These are phyloP conservation scores for Clitopilus passeckerianus DNA, from an alignment of 768 basidiomycete genomes.

Conservation along the genomic window DNA sequence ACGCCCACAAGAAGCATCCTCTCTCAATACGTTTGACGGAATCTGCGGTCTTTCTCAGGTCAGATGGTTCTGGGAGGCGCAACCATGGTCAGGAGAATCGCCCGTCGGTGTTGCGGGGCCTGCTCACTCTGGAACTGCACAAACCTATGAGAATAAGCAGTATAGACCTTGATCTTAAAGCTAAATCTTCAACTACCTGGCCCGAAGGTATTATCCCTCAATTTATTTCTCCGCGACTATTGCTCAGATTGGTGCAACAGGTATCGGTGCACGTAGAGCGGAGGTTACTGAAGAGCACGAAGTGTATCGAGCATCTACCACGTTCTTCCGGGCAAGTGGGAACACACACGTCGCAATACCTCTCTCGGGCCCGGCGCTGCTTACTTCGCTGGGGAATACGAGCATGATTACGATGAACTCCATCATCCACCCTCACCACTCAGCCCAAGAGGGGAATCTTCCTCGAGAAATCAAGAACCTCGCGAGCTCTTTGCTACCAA, in stretches of 20 bases:
- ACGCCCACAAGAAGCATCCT: constrained; percentile 30
- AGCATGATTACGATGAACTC: constrained; percentile 21
- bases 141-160: constrained; percentile 85
- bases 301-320: constrained; percentile 64
- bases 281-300: constrained; percentile 78
- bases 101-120: constrained; percentile 58
- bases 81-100: constrained; percentile 20
- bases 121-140: constrained; percentile 48
- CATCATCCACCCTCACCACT: constrained; percentile 7
- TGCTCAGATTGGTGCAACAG: constrained; percentile 16
- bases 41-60: constrained; percentile 65
- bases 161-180: constrained; percentile 78
- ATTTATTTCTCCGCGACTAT: neutral
- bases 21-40: constrained; percentile 64
- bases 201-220: constrained; percentile 64
- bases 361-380: constrained; percentile 46
- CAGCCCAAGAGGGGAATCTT: constrained; percentile 7
- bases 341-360: constrained; percentile 26
- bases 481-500: neutral
- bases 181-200: constrained; percentile 70
- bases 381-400: constrained; percentile 18
- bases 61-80: constrained; percentile 34
- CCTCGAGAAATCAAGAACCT: constrained; percentile 5
- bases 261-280: constrained; percentile 66
- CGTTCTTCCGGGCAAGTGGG: constrained; percentile 66